Evolutionary conservation across 164 flowering plant genomes (phyloP), one percentile per base, ranked within the genome.

Genomic region (Dillenia turbinata): DNA sequence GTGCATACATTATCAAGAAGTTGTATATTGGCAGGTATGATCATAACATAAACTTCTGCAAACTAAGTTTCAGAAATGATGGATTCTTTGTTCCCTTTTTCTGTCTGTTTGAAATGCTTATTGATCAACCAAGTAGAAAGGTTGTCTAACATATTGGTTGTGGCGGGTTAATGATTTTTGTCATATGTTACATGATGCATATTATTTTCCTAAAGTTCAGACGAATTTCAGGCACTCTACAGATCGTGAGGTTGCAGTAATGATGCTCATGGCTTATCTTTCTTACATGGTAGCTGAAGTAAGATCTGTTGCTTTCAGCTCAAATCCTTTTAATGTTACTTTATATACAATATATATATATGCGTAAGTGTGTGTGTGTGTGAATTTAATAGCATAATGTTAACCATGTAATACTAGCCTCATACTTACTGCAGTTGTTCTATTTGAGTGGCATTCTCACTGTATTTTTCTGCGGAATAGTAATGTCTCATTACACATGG

Each of bases 241-340:
- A 1, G 94, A 87, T 66, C 94, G 96, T 24, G 96, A 90, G 76
- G 86, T 90, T 75, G 94, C 96, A 56, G 69, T 90, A 46, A 88
- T 90, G 96, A 83, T 90, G 64, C 84, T 90, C 43, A 85, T 90
- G 96, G 96, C 96, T 49, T 90, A 90, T 73, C 81, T 87, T 56
- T 90, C 96, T 5, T 90, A 90, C 69, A 81, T 90, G 79, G 66
- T 87, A 68, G 92, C 96, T 44, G 94, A 90, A 72, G 96, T 90
- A 76, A 73, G 78, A 15, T 49, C 67, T 66, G 22, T 14, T 12
- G 24, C 52, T 50, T 55, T 26, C 40, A 44, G 9, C 26, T 44
- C 13, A 15, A 19, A 51, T 7, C 2, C 22, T 47, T 69, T 17
- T 5, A 15, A 19, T 53, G 22, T 17, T 26, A n/a, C 60, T 44